A percentile compares a stretch with the other conserved stretches of the same genome.
Conservation (phyloP, 345 rosid genomes). For the Iberis pinnata region DNA sequence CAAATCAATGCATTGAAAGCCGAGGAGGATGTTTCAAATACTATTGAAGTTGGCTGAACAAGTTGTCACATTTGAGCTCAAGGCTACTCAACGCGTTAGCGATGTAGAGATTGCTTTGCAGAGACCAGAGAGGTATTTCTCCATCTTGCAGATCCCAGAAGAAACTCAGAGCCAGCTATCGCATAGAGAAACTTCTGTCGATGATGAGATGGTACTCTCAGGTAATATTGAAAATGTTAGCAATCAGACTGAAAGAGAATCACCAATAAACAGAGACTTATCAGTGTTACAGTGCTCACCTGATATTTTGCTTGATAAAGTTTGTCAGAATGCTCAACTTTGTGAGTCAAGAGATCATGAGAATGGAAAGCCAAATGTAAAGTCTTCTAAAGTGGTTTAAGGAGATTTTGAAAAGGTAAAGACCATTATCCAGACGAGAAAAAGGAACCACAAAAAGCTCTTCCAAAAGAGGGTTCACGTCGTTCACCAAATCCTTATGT, state of each 20-base stretch:
- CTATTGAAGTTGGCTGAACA: constrained; percentile 93
- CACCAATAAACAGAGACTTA: constrained; percentile 36
- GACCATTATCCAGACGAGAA: constrained; percentile 50
- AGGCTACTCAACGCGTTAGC: constrained; percentile 57
- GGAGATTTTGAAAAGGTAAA: constrained; percentile 61
- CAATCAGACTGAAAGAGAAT: no score
- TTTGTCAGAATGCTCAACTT: constrained; percentile 36
- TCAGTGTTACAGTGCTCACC: constrained; percentile 32
- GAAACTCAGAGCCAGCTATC: constrained; percentile 35
- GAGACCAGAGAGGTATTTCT: constrained; percentile 56
- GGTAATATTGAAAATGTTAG: constrained; percentile 25
- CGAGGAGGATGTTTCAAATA: constrained; percentile 85
- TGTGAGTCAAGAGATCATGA: constrained; percentile 52
- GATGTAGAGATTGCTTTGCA: constrained; percentile 81
- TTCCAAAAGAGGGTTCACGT: constrained; percentile 57
- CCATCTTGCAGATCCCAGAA: constrained; percentile 41
- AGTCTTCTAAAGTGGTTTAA: constrained; percentile 51
- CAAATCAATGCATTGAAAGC: constrained; percentile 68
- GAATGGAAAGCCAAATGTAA: constrained; percentile 46
- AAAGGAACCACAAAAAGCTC: constrained; percentile 66
- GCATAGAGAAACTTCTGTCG: constrained; percentile 37
- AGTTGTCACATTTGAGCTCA: constrained; percentile 88
- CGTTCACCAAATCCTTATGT: constrained; percentile 79
- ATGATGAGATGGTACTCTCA: constrained; percentile 36
- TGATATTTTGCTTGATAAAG: constrained; percentile 42